Conservation (phyloP, 2,329 filamentous ascomycete species). For the Paecilomyces sp. region DNA sequence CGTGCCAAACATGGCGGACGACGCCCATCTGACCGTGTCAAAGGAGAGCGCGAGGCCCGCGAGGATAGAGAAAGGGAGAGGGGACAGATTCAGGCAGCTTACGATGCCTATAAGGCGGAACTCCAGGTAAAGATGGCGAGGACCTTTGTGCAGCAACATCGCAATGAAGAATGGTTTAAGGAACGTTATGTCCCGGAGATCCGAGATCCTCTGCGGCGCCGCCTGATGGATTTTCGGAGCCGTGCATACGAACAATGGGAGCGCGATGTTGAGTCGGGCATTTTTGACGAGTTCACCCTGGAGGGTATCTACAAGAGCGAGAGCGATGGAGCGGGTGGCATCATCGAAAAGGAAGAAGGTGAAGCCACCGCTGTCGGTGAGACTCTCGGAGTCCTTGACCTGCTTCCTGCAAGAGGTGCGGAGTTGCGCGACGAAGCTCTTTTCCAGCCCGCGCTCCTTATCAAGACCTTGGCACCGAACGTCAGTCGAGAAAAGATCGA, state of each 20-base stretch:
- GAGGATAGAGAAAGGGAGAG: constrained; percentile 58
- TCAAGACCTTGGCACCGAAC: constrained; percentile 96
- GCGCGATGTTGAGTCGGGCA: constrained; percentile 72
- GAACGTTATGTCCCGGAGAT: constrained; percentile 87
- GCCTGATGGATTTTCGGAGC: constrained; percentile 73
- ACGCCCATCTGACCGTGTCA: constrained; percentile 47
- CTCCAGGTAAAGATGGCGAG: constrained; percentile 70
- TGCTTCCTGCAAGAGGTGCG: constrained; percentile 74
- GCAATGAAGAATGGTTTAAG: constrained; percentile 95
- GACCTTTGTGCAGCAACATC: constrained; percentile 83
- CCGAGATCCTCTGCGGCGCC: constrained; percentile 63
- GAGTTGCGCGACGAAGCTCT: constrained; percentile 86
- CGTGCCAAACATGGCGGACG: constrained; percentile 53
- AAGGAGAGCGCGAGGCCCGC: constrained; percentile 55
- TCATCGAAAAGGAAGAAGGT: constrained; percentile 91
- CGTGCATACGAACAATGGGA: constrained; percentile 82
- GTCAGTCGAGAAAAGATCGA: constrained; percentile 92
- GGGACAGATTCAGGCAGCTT: constrained; percentile 57
- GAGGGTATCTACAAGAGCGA: constrained; percentile 93
- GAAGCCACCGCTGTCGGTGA: constrained; percentile 88
- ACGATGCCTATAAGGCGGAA: constrained; percentile 60
- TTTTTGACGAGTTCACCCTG: constrained; percentile 89
- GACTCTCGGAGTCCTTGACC: constrained; percentile 83
- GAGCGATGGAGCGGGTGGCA: constrained; percentile 74
- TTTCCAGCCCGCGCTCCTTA: constrained; percentile 83